These are phyloP conservation scores for Lentinula boryana DNA, from an alignment of 768 basidiomycete species.

Conservation along the genomic window DNA sequence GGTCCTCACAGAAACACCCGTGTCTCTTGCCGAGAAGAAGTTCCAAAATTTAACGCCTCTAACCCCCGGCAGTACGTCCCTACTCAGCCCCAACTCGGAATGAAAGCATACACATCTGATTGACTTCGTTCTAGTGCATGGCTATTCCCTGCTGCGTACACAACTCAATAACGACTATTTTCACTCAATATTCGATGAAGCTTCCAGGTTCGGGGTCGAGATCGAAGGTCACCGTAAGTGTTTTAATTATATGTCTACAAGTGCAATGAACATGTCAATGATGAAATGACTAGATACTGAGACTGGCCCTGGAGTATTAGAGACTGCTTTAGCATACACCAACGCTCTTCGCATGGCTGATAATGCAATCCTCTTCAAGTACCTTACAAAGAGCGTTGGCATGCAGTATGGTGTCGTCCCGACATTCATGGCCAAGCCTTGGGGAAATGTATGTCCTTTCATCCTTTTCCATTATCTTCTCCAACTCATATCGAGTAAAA, in stretches of 20 bases:
- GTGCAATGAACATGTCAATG: background rate
- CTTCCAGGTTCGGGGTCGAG: conserved; percentile 63
- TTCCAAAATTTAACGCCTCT: conserved; percentile 71
- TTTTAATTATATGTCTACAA: background rate
- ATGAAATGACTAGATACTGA: conserved; percentile 64
- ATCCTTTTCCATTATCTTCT: background rate
- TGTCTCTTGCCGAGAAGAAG: conserved; percentile 68
- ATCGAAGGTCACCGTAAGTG: conserved; percentile 83
- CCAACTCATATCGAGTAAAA: background rate
- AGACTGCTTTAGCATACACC: conserved; percentile 85
- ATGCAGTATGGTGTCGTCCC: conserved; percentile 86
- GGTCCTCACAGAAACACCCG: conserved; percentile 65
- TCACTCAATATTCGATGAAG: conserved; percentile 78
- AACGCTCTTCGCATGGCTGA: conserved; percentile 79
- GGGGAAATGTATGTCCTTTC: conserved; percentile 68
- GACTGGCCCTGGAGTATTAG: conserved; percentile 85
- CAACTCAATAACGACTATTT: conserved; percentile 90
- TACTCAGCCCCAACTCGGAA: background rate
- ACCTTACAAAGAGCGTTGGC: conserved; percentile 85
- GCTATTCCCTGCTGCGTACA: conserved; percentile 89
- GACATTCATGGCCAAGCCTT: conserved; percentile 98
- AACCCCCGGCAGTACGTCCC: conserved; percentile 83
- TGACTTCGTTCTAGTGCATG: conserved; percentile 65
- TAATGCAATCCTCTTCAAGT: conserved; percentile 91
- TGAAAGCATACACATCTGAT: background rate